Evolutionary conservation across 768 basidiomycete genomes (phyloP).

Genomic region (Amanita polypyramis): DNA sequence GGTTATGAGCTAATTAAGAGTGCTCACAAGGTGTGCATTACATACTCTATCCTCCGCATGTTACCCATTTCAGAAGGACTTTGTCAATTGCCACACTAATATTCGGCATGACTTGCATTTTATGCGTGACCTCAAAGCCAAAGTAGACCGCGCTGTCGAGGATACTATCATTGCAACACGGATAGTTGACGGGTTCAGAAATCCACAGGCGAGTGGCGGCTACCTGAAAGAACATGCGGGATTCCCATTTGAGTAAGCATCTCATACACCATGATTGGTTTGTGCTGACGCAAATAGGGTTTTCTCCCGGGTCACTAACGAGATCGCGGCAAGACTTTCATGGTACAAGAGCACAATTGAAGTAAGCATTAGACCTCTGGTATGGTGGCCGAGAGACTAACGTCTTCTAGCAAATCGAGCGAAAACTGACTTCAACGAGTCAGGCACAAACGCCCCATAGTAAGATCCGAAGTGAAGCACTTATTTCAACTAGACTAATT

Average conservation of each 20-base stretch:
- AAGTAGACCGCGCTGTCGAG: conserved; percentile 70
- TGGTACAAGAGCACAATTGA: conserved; percentile 81
- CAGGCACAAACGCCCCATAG: conserved; percentile 74
- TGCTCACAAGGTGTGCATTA: conserved; percentile 47
- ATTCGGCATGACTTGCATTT: conserved; percentile 58
- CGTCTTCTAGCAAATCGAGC: conserved; percentile 62
- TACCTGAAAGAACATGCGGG: conserved; percentile 69
- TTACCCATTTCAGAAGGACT: conserved; percentile 35
- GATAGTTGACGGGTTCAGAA: conserved; percentile 70
- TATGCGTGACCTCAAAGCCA: conserved; percentile 60
- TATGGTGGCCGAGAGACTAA: not conserved
- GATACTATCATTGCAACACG: conserved; percentile 71
- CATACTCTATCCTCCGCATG: not conserved
- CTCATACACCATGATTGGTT: not conserved
- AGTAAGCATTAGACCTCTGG: conserved; percentile 24
- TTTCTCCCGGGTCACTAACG: conserved; percentile 59
- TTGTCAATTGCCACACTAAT: conserved; percentile 48
- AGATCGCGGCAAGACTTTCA: conserved; percentile 59
- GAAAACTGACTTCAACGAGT: conserved; percentile 57
- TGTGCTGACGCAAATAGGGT: conserved; percentile 32
- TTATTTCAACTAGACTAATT: conserved; percentile 3
- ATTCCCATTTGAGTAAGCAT: conserved; percentile 75
- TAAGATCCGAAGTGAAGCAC: conserved; percentile 17
- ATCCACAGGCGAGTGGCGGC: conserved; percentile 55
- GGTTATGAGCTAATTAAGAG: conserved; percentile 58